Conservation (phyloP, 768 basidiomycete species). For the Cystofilobasidium macerans region DNA sequence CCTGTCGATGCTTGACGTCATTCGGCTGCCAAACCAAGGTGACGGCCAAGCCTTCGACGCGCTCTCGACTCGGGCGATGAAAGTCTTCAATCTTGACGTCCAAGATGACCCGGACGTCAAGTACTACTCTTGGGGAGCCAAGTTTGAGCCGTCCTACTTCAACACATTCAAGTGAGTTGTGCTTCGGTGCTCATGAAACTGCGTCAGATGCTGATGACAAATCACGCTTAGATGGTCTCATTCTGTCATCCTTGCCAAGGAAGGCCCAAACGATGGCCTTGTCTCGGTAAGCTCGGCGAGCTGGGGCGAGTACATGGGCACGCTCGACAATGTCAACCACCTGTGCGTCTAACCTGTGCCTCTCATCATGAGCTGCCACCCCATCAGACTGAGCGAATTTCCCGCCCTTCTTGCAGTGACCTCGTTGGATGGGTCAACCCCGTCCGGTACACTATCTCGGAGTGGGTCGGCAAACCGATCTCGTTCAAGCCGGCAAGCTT, state of each 20-base stretch:
- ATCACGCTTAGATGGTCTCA: conserved; percentile 51
- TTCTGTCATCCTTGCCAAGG: conserved; percentile 66
- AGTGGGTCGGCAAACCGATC: conserved; percentile 77
- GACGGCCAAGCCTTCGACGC: conserved; percentile 89
- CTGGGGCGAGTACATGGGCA: conserved; percentile 96
- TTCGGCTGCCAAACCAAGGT: conserved; percentile 83
- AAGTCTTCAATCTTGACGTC: conserved; percentile 72
- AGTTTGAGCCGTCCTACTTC: conserved; percentile 74
- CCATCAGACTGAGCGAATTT: too few relatives aligned
- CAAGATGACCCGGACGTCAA: conserved; percentile 65
- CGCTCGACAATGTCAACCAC: conserved; percentile 79
- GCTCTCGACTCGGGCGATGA: conserved; percentile 76
- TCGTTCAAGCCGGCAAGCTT: conserved; percentile 85
- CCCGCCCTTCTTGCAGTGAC: conserved; percentile 24
- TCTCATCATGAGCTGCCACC: conserved; percentile 3
- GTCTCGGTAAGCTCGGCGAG: conserved; percentile 76
- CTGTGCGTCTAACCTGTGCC: conserved; percentile 41
- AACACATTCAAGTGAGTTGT: conserved; percentile 66
- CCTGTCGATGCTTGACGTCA: conserved; percentile 48
- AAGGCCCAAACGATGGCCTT: conserved; percentile 89
- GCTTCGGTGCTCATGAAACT: not conserved
- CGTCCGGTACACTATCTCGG: conserved; percentile 62
- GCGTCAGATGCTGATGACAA: not conserved
- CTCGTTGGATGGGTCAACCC: conserved; percentile 66
- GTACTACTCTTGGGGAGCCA: conserved; percentile 94